Conservation (phyloP, 345 rosid genomes). For the Moricandia arvensis region DNA sequence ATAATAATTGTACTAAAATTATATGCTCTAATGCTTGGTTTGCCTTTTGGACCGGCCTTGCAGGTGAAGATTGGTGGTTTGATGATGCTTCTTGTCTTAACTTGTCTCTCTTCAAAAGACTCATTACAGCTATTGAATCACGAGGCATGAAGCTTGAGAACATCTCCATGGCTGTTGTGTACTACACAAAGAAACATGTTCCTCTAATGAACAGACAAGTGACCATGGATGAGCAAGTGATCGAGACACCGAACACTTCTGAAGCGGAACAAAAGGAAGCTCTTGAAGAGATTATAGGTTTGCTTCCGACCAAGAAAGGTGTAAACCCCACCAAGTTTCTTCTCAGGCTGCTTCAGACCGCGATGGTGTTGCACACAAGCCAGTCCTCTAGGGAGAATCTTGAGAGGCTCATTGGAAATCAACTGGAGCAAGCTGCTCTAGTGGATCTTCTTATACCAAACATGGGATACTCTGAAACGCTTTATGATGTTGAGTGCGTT, state of each 20-base stretch:
- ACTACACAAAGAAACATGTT: conserved; percentile 58
- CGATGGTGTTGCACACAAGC: conserved; percentile 55
- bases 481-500: conserved; percentile 63
- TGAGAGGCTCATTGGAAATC: conserved; percentile 57
- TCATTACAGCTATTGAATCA: conserved; percentile 49
- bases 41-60: not conserved
- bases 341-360: conserved; percentile 59
- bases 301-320: conserved; percentile 61
- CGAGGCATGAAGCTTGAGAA: conserved; percentile 59
- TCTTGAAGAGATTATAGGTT: conserved; percentile 58
- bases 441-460: conserved; percentile 67
- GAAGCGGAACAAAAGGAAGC: conserved; percentile 53
- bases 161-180: conserved; percentile 50
- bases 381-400: conserved; percentile 53
- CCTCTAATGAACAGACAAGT: conserved; percentile 56
- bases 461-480: conserved; percentile 57
- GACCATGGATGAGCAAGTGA: conserved; percentile 37
- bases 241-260: conserved; percentile 32
- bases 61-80: conserved; percentile 77
- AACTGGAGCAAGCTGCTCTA: conserved; percentile 62
- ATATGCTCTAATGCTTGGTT: not conserved
- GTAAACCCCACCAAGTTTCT: conserved; percentile 61
- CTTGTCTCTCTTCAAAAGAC: conserved; percentile 50
- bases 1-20: not conserved
- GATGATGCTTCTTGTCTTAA: conserved; percentile 60